phyloP scores from a whole-genome alignment of 2,329 filamentous ascomycete genomes.

The Ciborinia camelliae region DNA sequence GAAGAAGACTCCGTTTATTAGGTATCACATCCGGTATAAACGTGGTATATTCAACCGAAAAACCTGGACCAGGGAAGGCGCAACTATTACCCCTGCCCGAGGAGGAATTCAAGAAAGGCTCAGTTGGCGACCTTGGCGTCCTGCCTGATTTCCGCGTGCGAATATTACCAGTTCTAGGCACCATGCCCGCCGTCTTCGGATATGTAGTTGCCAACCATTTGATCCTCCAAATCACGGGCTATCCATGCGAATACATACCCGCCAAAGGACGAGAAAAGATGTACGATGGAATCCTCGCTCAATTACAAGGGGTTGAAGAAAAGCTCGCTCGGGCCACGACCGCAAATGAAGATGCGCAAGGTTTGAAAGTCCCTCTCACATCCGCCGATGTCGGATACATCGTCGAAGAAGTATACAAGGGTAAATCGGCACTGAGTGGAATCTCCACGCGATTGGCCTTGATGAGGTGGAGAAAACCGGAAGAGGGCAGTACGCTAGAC shows the following conservation, averaged over 20 bases:
- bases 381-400: constrained; percentile 81
- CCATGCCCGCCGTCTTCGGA: constrained; percentile 96
- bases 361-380: constrained; percentile 75
- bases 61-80: constrained; percentile 85
- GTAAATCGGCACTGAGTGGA: constrained; percentile 78
- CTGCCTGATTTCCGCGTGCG: constrained; percentile 89
- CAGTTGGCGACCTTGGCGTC: constrained; percentile 81
- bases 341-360: constrained; percentile 50
- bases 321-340: constrained; percentile 54
- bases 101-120: constrained; percentile 82
- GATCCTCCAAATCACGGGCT: constrained; percentile 75
- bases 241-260: constrained; percentile 79
- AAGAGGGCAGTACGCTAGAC: constrained; percentile 55
- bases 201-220: constrained; percentile 90
- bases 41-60: constrained; percentile 89
- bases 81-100: constrained; percentile 81
- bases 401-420: constrained; percentile 83
- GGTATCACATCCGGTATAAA: constrained; percentile 85
- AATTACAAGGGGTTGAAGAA: constrained; percentile 75
- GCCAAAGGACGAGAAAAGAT: constrained; percentile 85
- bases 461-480: constrained; percentile 73
- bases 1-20: constrained; percentile 66
- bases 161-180: constrained; percentile 92
- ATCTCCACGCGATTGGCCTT: constrained; percentile 75
- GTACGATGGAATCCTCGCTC: constrained; percentile 78